Conservation (phyloP, 2,329 filamentous ascomycete species). For the Pseudocercospora eumusae region DNA sequence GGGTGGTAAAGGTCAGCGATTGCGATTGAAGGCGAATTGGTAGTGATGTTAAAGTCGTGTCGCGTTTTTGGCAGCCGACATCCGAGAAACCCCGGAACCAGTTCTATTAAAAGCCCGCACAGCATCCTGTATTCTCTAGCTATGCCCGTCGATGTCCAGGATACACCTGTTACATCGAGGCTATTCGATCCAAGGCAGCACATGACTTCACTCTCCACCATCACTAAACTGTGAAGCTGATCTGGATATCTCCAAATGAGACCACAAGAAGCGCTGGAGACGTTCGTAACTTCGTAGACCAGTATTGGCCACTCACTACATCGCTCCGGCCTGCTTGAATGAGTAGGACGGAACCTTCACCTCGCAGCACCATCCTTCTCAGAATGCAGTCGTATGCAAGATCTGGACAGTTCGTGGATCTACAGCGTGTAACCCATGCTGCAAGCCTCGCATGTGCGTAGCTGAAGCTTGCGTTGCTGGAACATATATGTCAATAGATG, state of each 20-base stretch:
- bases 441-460: constrained; percentile 22
- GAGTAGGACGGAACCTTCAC: background rate
- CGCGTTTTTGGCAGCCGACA: background rate
- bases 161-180: background rate
- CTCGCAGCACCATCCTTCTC: background rate
- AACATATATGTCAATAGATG: constrained; percentile 4
- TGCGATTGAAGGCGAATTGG: background rate
- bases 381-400: background rate
- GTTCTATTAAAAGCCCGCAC: background rate
- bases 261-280: background rate
- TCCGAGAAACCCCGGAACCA: constrained; percentile 4
- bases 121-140: background rate
- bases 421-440: constrained; percentile 19
- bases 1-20: background rate
- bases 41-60: background rate
- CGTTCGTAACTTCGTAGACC: background rate
- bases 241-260: background rate
- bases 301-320: background rate
- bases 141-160: background rate
- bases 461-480: constrained; percentile 14
- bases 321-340: background rate
- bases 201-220: background rate
- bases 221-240: background rate
- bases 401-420: constrained; percentile 17
- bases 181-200: background rate